Conservation (phyloP, 257 asterid species). For the Ajuga chamaepitys region DNA sequence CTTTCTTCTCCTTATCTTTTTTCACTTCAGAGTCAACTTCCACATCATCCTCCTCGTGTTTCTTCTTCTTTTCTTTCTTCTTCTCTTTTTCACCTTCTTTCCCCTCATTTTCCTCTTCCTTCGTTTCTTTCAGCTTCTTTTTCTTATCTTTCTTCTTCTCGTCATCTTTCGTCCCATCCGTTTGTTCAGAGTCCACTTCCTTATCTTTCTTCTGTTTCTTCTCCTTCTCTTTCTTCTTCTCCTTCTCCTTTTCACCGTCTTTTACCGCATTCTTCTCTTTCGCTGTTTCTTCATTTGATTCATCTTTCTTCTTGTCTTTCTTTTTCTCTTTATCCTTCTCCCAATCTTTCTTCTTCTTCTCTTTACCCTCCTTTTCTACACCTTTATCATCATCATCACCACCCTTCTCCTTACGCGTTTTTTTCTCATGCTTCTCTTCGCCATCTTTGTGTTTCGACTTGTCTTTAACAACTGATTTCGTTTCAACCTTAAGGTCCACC, state of each 20-base stretch:
- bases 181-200: not conserved
- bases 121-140: conserved; percentile 15
- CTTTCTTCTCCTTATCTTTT: conserved; percentile 21
- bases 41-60: conserved; percentile 1
- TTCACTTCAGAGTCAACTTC: conserved; percentile 12
- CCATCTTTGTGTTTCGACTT: conserved; percentile 16
- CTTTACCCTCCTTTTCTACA: conserved; percentile 10
- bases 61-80: conserved; percentile 20
- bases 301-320: conserved; percentile 9
- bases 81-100: conserved; percentile 3
- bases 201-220: conserved; percentile 12
- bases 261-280: conserved; percentile 1
- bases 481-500: conserved; percentile 34
- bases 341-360: conserved; percentile 8
- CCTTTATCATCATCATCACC: not conserved
- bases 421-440: conserved; percentile 14
- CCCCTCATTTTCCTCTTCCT: conserved; percentile 12
- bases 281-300: conserved; percentile 2
- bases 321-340: not conserved
- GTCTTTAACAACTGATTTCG: too few species aligned
- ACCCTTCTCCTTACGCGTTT: not conserved
- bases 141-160: not conserved
- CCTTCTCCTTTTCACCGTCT: conserved; percentile 8
- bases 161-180: not conserved
- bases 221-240: conserved; percentile 23